phyloP scores from a whole-genome alignment of 192 early-diverging fungal genomes.

The Polychytrium aggregatum region DNA sequence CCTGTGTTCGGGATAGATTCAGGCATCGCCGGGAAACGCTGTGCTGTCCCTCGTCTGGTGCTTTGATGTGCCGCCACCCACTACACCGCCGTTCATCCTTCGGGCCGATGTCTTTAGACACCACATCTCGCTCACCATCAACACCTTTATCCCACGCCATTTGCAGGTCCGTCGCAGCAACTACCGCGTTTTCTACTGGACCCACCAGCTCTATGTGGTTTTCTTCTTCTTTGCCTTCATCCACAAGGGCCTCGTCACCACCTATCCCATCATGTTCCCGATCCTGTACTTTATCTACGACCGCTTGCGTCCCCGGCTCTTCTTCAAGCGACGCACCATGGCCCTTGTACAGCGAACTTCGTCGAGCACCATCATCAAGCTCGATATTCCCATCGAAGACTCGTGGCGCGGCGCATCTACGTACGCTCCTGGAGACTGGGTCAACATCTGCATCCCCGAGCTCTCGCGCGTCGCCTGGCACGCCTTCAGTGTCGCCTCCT shows the following conservation, averaged over 20 bases:
- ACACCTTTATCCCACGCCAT: too few relatives aligned
- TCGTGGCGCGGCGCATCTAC: neutral
- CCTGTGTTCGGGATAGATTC: too few relatives aligned
- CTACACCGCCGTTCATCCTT: too few relatives aligned
- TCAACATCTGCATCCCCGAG: slow-evolving; percentile 3
- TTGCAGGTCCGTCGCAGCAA: slow-evolving; percentile 6
- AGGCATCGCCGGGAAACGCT: too few relatives aligned
- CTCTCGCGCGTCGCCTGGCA: slow-evolving; percentile 6
- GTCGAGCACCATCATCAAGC: neutral
- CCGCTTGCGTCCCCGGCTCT: neutral
- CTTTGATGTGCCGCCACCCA: too few relatives aligned
- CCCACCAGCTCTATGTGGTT: slow-evolving; percentile 12
- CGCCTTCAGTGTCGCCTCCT: slow-evolving; percentile 11
- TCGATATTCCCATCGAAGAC: neutral
- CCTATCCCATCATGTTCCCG: slow-evolving; percentile 4
- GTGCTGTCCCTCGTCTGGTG: too few relatives aligned
- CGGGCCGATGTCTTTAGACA: too few relatives aligned
- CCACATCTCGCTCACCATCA: too few relatives aligned
- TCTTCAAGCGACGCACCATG: too few relatives aligned
- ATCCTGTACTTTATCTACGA: slow-evolving; percentile 13
- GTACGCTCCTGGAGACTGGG: slow-evolving; percentile 14
- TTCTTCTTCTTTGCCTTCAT: slow-evolving; percentile 2
- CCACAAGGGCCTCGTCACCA: neutral
- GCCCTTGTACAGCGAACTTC: neutral
- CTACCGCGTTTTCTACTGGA: slow-evolving; percentile 9